A percentile compares a stretch with the other conserved stretches of the same genome.
Evolutionary conservation across 352 stramenopile genomes (phyloP).

Genomic region (Vaucheria bursata): DNA sequence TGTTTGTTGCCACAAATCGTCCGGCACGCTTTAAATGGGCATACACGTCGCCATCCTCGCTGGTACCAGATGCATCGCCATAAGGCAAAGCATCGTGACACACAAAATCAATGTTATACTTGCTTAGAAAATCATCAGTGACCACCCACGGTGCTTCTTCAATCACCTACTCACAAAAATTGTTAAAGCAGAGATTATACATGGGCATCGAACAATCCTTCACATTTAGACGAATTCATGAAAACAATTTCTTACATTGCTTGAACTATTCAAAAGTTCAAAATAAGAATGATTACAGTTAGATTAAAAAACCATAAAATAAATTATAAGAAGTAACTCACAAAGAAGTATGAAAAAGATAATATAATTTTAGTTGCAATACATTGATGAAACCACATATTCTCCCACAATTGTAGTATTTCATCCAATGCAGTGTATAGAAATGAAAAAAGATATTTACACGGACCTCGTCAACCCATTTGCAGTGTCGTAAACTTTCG

Average conservation of each 20-base stretch:
- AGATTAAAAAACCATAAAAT: too few species aligned
- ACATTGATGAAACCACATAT: too few species aligned
- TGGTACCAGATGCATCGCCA: slow-evolving; percentile 61
- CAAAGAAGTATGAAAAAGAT: too few species aligned
- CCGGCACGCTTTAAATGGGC: slow-evolving; percentile 70
- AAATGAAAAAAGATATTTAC: not conserved
- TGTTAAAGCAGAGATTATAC: too few species aligned
- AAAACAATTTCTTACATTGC: too few species aligned
- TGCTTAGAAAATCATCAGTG: slow-evolving; percentile 66
- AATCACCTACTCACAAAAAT: slow-evolving; percentile 50
- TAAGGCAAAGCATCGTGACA: slow-evolving; percentile 75
- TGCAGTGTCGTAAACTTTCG: slow-evolving; percentile 68
- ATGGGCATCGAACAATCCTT: too few species aligned
- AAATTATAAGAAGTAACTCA: too few species aligned
- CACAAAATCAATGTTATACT: slow-evolving; percentile 74
- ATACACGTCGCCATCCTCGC: slow-evolving; percentile 68
- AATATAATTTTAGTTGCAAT: too few species aligned
- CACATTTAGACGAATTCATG: too few species aligned
- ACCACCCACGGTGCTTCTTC: slow-evolving; percentile 73
- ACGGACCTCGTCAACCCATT: slow-evolving; percentile 66
- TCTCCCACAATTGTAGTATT: not conserved
- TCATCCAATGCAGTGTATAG: not conserved
- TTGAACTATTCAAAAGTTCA: too few species aligned
- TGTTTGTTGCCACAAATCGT: slow-evolving; percentile 69
- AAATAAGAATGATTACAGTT: too few species aligned